Percentiles rank a stretch among this genome's conserved stretches.
These are phyloP conservation scores for Tolypocladium amazonense DNA, from an alignment of 2,329 filamentous ascomycete genomes.

Conservation along the genomic window DNA sequence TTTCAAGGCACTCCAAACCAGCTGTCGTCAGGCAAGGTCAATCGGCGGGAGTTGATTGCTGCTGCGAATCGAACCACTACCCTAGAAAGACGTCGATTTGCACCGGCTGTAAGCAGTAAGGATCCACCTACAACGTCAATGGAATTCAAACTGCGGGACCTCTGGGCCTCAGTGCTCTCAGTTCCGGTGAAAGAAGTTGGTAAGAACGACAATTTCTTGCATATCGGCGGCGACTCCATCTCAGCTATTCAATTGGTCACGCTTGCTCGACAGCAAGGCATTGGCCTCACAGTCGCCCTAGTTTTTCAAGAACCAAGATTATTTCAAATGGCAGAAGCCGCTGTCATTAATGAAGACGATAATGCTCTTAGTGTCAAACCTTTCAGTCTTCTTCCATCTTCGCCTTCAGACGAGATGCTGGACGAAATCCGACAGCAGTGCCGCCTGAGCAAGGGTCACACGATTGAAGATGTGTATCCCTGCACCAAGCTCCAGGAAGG, in stretches of 20 bases:
- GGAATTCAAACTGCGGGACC: conserved; percentile 4
- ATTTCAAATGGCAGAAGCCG: background rate
- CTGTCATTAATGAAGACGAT: background rate
- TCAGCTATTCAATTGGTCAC: background rate
- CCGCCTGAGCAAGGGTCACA: background rate
- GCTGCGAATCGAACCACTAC: background rate
- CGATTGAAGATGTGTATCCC: background rate
- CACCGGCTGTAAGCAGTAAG: background rate
- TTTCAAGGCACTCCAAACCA: conserved; percentile 24
- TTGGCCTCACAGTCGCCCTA: background rate
- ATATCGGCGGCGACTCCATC: background rate
- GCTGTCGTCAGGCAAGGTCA: conserved; percentile 3
- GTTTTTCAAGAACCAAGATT: background rate
- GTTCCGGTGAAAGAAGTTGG: conserved; percentile 2
- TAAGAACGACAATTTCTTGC: background rate
- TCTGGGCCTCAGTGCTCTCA: conserved; percentile 7
- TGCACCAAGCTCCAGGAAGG: background rate
- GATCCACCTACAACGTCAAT: conserved; percentile 3
- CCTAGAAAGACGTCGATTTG: background rate
- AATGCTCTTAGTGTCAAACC: background rate
- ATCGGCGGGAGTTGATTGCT: conserved; percentile 1
- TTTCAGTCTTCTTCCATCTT: background rate
- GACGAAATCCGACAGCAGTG: background rate
- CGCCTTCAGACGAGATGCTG: background rate
- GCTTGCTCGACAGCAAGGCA: background rate